Conservation (phyloP, 176 grass and related monocot genomes). For the Oryza punctata region DNA sequence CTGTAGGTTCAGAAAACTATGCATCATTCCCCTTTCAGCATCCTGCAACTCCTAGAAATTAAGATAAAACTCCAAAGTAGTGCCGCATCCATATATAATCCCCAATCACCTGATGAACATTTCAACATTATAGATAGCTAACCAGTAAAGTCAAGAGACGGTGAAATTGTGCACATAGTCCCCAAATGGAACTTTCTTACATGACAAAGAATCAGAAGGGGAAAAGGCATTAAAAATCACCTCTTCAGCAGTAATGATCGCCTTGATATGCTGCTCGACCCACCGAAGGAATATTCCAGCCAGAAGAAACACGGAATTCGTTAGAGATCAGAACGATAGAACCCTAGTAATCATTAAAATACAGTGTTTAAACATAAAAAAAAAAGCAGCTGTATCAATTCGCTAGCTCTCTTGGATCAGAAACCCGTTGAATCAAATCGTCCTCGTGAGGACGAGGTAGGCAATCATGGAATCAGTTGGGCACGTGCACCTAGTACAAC, state of each 20-base stretch:
- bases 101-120: neutral
- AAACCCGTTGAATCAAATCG: neutral
- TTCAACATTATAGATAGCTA: neutral
- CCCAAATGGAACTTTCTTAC: neutral
- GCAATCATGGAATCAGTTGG: neutral
- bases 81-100: constrained; percentile 15
- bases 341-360: neutral
- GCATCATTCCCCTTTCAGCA: neutral
- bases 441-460: neutral
- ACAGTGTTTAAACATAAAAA: neutral
- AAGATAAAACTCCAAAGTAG: neutral
- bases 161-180: neutral
- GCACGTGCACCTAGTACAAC: neutral
- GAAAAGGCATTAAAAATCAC: constrained; percentile 44
- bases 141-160: neutral
- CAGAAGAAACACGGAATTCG: constrained; percentile 26
- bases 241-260: constrained; percentile 97
- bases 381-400: constrained; percentile 1
- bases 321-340: constrained; percentile 26
- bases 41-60: neutral
- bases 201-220: constrained; percentile 3
- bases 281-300: constrained; percentile 20
- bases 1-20: neutral
- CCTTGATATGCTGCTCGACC: constrained; percentile 92
- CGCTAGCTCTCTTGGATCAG: neutral